phyloP scores from a whole-genome alignment of 2,329 filamentous ascomycete genomes.

The Epichloe coenophiala region DNA sequence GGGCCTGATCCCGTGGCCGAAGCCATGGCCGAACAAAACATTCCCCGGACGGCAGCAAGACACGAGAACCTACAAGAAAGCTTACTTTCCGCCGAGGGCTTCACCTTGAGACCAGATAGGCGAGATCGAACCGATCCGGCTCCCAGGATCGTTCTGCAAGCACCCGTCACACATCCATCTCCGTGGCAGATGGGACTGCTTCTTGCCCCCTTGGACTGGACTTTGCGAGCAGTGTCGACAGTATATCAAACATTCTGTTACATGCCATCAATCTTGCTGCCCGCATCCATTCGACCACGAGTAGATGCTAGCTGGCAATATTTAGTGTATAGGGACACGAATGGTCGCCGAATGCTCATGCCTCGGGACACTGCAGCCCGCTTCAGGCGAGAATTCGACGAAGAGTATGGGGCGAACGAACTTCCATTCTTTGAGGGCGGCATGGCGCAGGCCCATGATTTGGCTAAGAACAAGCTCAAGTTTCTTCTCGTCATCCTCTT shows the following conservation, averaged over 20 bases:
- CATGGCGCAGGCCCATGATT: conserved; percentile 81
- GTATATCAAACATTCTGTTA: conserved; percentile 62
- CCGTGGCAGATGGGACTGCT: conserved; percentile 66
- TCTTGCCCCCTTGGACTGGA: conserved; percentile 66
- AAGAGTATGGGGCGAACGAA: conserved; percentile 65
- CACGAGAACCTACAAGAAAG: conserved; percentile 63
- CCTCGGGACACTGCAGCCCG: conserved; percentile 79
- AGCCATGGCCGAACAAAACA: conserved; percentile 50
- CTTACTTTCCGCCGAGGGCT: conserved; percentile 23
- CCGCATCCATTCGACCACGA: conserved; percentile 45
- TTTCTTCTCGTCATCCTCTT: conserved; percentile 81
- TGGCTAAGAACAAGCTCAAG: conserved; percentile 81
- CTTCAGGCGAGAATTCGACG: conserved; percentile 87
- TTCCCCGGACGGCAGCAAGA: conserved; percentile 48
- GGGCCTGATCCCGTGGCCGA: conserved; percentile 69
- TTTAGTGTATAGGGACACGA: conserved; percentile 43
- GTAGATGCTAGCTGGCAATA: conserved; percentile 39
- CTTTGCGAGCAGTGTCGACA: conserved; percentile 58
- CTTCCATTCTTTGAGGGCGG: conserved; percentile 77
- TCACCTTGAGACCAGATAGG: conserved; percentile 11
- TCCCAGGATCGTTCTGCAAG: conserved; percentile 71
- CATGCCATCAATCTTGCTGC: conserved; percentile 62
- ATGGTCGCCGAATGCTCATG: conserved; percentile 60
- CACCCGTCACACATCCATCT: conserved; percentile 53
- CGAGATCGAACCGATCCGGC: conserved; percentile 46